A percentile compares a stretch with the other conserved stretches of the same genome.
phyloP scores from a whole-genome alignment of 192 early-diverging fungal genomes.

The Backusella psychrophila region DNA sequence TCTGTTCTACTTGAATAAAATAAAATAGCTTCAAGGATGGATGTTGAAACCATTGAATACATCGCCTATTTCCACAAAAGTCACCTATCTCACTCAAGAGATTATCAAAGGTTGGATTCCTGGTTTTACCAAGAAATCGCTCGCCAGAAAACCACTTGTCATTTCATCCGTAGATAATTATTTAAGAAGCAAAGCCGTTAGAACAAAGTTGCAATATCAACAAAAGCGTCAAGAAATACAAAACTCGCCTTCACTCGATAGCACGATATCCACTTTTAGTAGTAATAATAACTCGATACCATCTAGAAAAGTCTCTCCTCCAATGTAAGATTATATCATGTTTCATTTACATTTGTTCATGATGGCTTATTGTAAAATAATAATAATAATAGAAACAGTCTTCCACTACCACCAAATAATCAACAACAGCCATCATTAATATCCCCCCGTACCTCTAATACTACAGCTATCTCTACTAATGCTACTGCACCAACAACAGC shows the following conservation, averaged over 20 bases:
- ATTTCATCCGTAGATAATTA: constrained; percentile 46
- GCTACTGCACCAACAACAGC: background rate
- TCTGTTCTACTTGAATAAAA: background rate
- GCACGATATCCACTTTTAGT: background rate
- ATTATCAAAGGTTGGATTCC: constrained; percentile 44
- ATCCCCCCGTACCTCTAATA: background rate
- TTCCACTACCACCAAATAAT: background rate
- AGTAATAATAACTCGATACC: background rate
- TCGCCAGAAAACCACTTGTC: constrained; percentile 42
- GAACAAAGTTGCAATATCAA: constrained; percentile 18
- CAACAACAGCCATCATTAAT: background rate
- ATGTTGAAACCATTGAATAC: constrained; percentile 44
- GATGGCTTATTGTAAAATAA: background rate
- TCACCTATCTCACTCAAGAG: constrained; percentile 50
- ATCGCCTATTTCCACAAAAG: constrained; percentile 42
- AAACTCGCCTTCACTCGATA: background rate
- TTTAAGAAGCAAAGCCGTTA: constrained; percentile 42
- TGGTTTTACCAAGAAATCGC: constrained; percentile 44
- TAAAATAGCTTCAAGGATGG: constrained; percentile 46
- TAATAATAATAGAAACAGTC: background rate
- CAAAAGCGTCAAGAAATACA: background rate
- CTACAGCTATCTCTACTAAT: background rate
- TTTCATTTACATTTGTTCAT: background rate
- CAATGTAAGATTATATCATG: background rate
- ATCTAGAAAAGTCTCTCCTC: background rate